Evolutionary conservation across 306 rosid species (phyloP).

Genomic region (Pachyrhizus erosus): DNA sequence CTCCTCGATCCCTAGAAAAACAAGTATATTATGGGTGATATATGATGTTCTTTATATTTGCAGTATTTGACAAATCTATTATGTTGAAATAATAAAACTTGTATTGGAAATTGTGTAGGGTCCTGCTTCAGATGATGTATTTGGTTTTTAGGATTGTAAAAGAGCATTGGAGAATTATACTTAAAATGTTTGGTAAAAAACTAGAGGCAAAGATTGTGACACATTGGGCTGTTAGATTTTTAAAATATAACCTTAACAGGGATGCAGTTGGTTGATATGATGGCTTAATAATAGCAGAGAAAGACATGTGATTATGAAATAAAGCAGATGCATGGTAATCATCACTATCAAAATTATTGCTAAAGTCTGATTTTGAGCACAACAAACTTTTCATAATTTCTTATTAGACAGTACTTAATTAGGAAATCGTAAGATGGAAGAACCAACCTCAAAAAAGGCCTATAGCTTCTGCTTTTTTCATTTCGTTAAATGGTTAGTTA

Average conservation of each 20-base stretch:
- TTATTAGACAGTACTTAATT: background rate
- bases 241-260: background rate
- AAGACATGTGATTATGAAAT: background rate
- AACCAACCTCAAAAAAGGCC: background rate
- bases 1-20: background rate
- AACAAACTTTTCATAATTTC: slow-evolving; percentile 7
- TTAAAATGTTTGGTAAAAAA: background rate
- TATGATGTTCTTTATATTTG: background rate
- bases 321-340: background rate
- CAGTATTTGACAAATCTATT: background rate
- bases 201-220: background rate
- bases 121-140: background rate
- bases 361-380: slow-evolving; percentile 10
- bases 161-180: background rate
- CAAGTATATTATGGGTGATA: background rate
- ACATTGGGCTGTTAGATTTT: background rate
- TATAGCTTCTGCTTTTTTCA: background rate
- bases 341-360: background rate
- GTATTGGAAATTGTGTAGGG: background rate
- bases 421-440: background rate
- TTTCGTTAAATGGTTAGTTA: background rate
- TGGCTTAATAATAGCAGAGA: background rate
- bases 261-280: background rate
- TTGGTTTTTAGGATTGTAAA: background rate
- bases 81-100: background rate